phyloP scores from a whole-genome alignment of 495 filamentous ascomycete species.

The Staphylotrichum longicolle region DNA sequence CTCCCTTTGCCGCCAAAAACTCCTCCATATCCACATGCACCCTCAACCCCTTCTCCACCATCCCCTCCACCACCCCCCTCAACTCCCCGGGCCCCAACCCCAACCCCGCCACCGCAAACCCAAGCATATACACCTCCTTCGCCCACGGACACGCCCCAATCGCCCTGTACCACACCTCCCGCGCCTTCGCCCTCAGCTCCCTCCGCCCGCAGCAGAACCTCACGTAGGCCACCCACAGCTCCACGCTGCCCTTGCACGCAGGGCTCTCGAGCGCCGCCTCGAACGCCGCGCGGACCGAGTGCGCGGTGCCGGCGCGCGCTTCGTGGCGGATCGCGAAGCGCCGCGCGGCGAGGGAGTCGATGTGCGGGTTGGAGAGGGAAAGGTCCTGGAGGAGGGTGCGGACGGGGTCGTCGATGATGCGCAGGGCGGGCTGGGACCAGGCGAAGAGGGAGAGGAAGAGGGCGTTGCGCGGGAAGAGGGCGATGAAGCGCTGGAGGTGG shows the following conservation, averaged over 20 bases:
- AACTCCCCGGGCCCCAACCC: conserved; percentile 47
- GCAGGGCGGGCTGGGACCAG: conserved; percentile 63
- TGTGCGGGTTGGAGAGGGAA: conserved; percentile 36
- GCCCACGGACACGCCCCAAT: conserved; percentile 71
- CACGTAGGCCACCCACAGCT: conserved; percentile 68
- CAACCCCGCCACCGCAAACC: conserved; percentile 41
- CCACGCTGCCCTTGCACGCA: conserved; percentile 41
- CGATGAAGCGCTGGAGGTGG: conserved; percentile 57
- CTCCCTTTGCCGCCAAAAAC: conserved; percentile 34
- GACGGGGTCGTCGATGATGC: conserved; percentile 66
- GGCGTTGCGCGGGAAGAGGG: conserved; percentile 70
- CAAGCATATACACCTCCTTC: conserved; percentile 65
- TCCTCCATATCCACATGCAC: conserved; percentile 46
- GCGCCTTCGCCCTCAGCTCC: conserved; percentile 18
- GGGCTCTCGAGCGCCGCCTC: conserved; percentile 60
- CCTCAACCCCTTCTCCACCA: conserved; percentile 43
- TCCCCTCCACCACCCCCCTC: conserved; percentile 47
- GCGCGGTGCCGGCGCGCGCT: conserved; percentile 53
- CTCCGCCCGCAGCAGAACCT: conserved; percentile 42
- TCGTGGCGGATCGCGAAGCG: conserved; percentile 70
- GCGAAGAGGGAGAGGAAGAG: conserved; percentile 69
- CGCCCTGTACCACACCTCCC: conserved; percentile 64
- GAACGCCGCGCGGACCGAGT: conserved; percentile 65
- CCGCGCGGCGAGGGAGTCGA: conserved; percentile 50
- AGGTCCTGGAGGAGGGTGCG: conserved; percentile 55